Percentiles rank a stretch among this genome's conserved stretches.
These are phyloP conservation scores for Alternaria sp. DNA, from an alignment of 2,329 filamentous ascomycete genomes.

Conservation along the genomic window DNA sequence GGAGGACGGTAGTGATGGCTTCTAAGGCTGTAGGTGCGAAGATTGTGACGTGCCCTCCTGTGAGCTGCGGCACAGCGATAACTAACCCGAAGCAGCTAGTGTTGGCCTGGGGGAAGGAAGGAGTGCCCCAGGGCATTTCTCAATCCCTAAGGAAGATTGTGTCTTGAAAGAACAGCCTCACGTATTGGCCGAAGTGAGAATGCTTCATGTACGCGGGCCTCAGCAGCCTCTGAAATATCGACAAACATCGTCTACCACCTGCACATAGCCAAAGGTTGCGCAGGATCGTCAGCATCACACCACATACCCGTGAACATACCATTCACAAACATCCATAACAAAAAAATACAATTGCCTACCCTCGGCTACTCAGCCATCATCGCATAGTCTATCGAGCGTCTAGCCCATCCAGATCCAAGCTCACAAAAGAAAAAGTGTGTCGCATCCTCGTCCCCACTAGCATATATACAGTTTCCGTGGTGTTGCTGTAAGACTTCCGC, in stretches of 20 bases:
- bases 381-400: constrained; percentile 12
- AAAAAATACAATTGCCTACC: constrained; percentile 10
- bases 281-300: background rate
- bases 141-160: too few species aligned
- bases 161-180: background rate
- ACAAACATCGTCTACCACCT: background rate
- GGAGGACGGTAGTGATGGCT: too few species aligned
- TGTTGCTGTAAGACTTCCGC: constrained; percentile 3
- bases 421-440: constrained; percentile 11
- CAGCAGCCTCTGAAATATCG: accelerated
- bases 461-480: constrained; percentile 10
- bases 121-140: background rate
- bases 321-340: background rate
- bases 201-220: background rate
- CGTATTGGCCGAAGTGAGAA: background rate
- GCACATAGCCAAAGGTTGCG: background rate
- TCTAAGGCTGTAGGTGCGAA: too few species aligned
- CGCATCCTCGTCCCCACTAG: background rate
- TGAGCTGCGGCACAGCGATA: background rate
- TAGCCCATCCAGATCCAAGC: constrained; percentile 11
- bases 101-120: background rate
- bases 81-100: background rate
- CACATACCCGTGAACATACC: background rate
- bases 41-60: too few species aligned
- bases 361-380: constrained; percentile 1